These are phyloP conservation scores for Wilcoxina mikolae DNA, from an alignment of 495 filamentous ascomycete species.

Conservation along the genomic window DNA sequence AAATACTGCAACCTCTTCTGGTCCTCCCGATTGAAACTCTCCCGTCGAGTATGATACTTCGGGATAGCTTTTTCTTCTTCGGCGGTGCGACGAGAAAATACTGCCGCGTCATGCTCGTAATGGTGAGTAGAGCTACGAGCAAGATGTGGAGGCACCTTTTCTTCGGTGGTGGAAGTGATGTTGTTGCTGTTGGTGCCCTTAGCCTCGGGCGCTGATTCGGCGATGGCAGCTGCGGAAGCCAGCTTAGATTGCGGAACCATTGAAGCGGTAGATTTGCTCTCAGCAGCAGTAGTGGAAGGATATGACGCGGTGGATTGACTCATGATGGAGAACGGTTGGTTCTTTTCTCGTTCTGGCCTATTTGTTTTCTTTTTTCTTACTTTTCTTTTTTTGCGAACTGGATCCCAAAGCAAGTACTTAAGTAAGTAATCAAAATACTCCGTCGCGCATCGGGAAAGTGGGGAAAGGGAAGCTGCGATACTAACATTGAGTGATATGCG, in stretches of 20 bases:
- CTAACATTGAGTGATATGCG: too few species aligned
- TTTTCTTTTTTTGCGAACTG: not conserved
- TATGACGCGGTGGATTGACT: not conserved
- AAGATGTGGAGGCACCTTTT: not conserved
- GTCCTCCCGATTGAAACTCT: not conserved
- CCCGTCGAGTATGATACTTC: not conserved
- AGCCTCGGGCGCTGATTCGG: not conserved
- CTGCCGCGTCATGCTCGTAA: not conserved
- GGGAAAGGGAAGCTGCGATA: too few species aligned
- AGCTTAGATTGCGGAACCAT: not conserved
- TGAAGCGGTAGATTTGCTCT: not conserved
- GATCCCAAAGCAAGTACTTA: too few species aligned
- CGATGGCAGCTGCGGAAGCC: not conserved
- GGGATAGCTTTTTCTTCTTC: not conserved
- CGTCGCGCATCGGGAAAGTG: not conserved
- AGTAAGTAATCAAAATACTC: not conserved
- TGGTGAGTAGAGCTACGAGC: not conserved
- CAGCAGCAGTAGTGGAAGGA: not conserved
- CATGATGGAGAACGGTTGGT: not conserved
- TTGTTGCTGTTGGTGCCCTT: not conserved
- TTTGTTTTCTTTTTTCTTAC: too few species aligned
- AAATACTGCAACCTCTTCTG: not conserved
- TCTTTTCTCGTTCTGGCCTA: too few species aligned
- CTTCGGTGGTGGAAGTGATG: not conserved
- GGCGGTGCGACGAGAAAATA: not conserved